Evolutionary conservation across 768 basidiomycete genomes (phyloP).

Genomic region (Piloderma croceum): DNA sequence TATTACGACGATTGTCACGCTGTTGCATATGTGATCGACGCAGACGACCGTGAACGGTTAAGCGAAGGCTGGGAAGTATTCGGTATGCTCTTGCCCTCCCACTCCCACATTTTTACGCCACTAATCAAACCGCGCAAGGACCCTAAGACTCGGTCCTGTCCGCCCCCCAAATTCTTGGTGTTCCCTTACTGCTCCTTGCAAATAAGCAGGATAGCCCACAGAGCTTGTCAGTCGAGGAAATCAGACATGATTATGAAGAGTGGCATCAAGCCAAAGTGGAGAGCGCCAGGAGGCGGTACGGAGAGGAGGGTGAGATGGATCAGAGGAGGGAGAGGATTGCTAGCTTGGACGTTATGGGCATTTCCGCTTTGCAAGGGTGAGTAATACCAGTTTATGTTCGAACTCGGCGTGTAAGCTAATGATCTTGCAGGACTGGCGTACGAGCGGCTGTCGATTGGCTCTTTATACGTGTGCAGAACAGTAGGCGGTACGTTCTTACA

Average conservation of each 20-base stretch:
- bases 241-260: slow-evolving; percentile 82
- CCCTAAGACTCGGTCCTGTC: slow-evolving; percentile 76
- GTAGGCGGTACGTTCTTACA: slow-evolving; percentile 49
- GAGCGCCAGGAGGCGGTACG: slow-evolving; percentile 52
- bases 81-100: slow-evolving; percentile 46
- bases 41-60: slow-evolving; percentile 81
- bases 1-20: slow-evolving; percentile 98
- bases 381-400: slow-evolving; percentile 9
- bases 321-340: slow-evolving; percentile 54
- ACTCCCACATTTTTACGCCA: slow-evolving; percentile 1
- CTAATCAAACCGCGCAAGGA: slow-evolving; percentile 19
- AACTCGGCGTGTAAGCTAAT: neutral
- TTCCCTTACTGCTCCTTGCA: slow-evolving; percentile 87
- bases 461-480: slow-evolving; percentile 90
- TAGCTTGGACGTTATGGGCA: slow-evolving; percentile 83
- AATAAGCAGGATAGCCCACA: slow-evolving; percentile 90
- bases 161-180: slow-evolving; percentile 81
- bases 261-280: slow-evolving; percentile 78
- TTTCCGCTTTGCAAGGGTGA: slow-evolving; percentile 89
- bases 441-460: slow-evolving; percentile 91
- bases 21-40: slow-evolving; percentile 92
- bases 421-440: slow-evolving; percentile 66
- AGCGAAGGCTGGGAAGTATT: slow-evolving; percentile 97
- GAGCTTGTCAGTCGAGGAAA: slow-evolving; percentile 83
- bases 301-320: slow-evolving; percentile 40